phyloP scores from a whole-genome alignment of 78 protist genomes.

The Planoprotostelium fungivorum region DNA sequence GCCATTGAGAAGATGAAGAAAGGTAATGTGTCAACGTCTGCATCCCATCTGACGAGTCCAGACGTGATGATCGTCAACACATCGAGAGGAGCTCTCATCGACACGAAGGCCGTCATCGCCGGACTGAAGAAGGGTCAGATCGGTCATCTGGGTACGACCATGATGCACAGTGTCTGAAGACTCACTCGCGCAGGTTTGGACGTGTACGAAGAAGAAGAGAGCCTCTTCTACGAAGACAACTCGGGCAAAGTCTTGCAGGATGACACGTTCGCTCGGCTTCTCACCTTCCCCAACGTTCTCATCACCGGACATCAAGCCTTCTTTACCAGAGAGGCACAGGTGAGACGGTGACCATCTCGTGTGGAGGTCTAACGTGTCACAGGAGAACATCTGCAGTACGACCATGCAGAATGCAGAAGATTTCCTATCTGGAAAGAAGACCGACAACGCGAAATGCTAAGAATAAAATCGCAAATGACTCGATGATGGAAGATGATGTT shows the following conservation, averaged over 20 bases:
- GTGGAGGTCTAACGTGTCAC: not conserved
- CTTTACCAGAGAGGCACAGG: conserved; percentile 73
- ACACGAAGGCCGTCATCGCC: conserved; percentile 62
- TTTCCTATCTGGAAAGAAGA: not conserved
- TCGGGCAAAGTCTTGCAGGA: conserved; percentile 44
- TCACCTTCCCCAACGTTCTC: conserved; percentile 55
- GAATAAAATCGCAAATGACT: too few relatives aligned
- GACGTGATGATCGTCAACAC: conserved; percentile 78
- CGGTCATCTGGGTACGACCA: conserved; percentile 56
- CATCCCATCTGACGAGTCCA: not conserved
- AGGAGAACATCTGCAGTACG: not conserved
- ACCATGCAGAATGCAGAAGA: not conserved
- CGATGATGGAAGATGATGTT: too few relatives aligned
- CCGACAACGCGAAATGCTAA: too few relatives aligned
- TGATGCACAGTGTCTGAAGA: not conserved
- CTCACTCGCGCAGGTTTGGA: conserved; percentile 42
- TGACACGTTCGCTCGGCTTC: conserved; percentile 52
- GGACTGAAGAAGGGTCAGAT: conserved; percentile 66
- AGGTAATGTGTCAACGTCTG: conserved; percentile 9
- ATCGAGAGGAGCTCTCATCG: conserved; percentile 76
- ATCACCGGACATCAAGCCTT: conserved; percentile 86
- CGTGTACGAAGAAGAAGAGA: conserved; percentile 81
- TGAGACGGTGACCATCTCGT: not conserved
- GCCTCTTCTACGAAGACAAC: conserved; percentile 68
- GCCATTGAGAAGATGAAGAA: conserved; percentile 63